Base-by-base conservation (phyloP, 495 filamentous ascomycete genomes). In the Penicillium daleae region DNA sequence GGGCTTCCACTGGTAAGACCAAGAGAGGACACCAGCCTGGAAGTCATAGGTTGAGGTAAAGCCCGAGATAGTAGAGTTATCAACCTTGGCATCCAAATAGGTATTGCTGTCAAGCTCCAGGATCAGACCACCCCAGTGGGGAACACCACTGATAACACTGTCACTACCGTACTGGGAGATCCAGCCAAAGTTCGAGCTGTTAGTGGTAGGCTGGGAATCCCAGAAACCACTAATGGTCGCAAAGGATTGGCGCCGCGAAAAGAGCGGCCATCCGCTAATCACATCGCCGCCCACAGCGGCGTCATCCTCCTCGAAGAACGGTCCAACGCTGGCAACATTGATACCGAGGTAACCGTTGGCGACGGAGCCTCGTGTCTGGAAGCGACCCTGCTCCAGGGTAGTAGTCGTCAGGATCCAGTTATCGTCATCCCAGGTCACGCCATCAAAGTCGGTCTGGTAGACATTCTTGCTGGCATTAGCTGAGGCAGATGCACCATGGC, bases 181-280 rank as follows among this genome's bases (percentile, higher is more conserved):
- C 89, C 90, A 92, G 5, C 78, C 78, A 66, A 88, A 92, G 68
- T 93, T 93, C 8, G 85, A 86, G 4, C 83, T 80, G 39, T 86
- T 89, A 0, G 83, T 87, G 35, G 76, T 83, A 1, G 79, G 78
- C 71, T 92, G 89, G 9, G 76, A 71, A 62, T 92, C 83, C 61
- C 82, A 92, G 72, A 93, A 93, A 0, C 90, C 90, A 40, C 86
- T 82, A 58, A 93, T 84, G 0, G 89, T 92, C 4, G 88, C 86
- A 70, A 93, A 91, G 2, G 87, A 84, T 67, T 91, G 87, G 15
- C 90, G 79, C 8, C 80, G 70, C 49, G 86, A 78, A 74, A 86
- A 91, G 17, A 93, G 72, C 7, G 90, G 90, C 90, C 90, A 93
- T 6, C 90, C 90, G 65, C 85, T 89, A 69, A 88, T 87, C 27